Conservation (phyloP, 768 basidiomycete genomes). For the Cantharellus anzutake region DNA sequence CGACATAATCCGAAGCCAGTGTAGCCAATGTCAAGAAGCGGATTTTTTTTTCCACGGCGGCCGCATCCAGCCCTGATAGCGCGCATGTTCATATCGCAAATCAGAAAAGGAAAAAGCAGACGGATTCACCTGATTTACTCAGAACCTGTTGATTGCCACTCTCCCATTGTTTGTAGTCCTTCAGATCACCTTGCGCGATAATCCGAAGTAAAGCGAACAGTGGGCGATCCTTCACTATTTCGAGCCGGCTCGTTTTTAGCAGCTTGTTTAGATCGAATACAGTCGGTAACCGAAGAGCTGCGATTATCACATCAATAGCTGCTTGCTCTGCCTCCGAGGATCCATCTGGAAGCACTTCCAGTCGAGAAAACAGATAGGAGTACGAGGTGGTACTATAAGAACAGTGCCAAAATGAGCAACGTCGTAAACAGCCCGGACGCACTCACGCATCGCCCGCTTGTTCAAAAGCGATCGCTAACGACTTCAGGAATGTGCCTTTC, state of each 20-base stretch:
- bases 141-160: conserved; percentile 28
- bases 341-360: conserved; percentile 37
- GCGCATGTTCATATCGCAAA: background rate
- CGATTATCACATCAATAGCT: conserved; percentile 40
- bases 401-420: background rate
- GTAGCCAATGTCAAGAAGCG: conserved; percentile 58
- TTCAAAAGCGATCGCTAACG: conserved; percentile 38
- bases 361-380: conserved; percentile 41
- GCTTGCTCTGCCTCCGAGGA: conserved; percentile 33
- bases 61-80: conserved; percentile 32
- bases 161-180: conserved; percentile 45
- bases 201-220: conserved; percentile 58
- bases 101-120: background rate
- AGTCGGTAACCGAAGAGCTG: conserved; percentile 42
- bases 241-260: conserved; percentile 55
- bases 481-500: conserved; percentile 46
- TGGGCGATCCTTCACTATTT: conserved; percentile 45
- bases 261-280: conserved; percentile 69
- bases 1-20: conserved; percentile 58
- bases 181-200: conserved; percentile 44
- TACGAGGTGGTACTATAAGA: conserved; percentile 35
- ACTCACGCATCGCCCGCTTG: conserved; percentile 40
- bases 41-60: conserved; percentile 58
- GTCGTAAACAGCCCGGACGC: conserved; percentile 4
- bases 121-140: conserved; percentile 37